Evolutionary conservation across 495 filamentous ascomycete genomes (phyloP), one percentile per base, ranked within the genome.

Genomic region (Aspergillus conjunctus): DNA sequence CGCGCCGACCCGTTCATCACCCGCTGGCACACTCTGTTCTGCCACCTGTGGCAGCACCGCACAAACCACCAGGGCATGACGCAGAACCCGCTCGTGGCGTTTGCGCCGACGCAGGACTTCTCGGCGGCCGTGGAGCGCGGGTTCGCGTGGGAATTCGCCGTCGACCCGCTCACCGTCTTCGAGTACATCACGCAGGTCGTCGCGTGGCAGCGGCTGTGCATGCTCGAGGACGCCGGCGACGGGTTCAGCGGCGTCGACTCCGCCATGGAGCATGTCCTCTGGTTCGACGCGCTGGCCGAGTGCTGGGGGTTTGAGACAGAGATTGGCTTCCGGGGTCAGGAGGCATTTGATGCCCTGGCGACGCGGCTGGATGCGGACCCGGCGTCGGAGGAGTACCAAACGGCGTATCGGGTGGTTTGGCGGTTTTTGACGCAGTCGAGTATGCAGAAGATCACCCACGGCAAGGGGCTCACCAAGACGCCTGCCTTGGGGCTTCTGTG

Each of bases 351-450:
- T 14, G 34, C 34, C 5, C 20, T 50, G 7, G 6, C 14, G n/a
- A 50, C 46, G n/a, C 15, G 46, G 18, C 22, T 18, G 15, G 46
- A 50, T 22, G 46, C 46, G 4, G 46, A 50, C 22, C 46, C 46
- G 4, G 46, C 18, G 15, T 32, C 46, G 4, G 46, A 22, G 1
- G 46, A 4, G 4, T 50, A 50, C 12, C 18, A 50, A 9, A 22
- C 18, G 3, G 46, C n/a, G 20, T 50, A 50, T 50, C 11, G 7
- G 0, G 1, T 50, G 9, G 46, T 50, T 4, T 50, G 46, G 46
- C 15, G 12, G 11, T 20, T 20, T 11, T 22, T 50, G 15, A 1
- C 46, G 3, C 6, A 18, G 15, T 4, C 18, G 11, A 50, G 46
- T 50, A 50, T 50, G 46, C n/a, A 50, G 3, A 50, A 50, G 18